These are phyloP conservation scores for Sistotremastrum niveocremeum DNA, from an alignment of 768 basidiomycete genomes.

Conservation along the genomic window DNA sequence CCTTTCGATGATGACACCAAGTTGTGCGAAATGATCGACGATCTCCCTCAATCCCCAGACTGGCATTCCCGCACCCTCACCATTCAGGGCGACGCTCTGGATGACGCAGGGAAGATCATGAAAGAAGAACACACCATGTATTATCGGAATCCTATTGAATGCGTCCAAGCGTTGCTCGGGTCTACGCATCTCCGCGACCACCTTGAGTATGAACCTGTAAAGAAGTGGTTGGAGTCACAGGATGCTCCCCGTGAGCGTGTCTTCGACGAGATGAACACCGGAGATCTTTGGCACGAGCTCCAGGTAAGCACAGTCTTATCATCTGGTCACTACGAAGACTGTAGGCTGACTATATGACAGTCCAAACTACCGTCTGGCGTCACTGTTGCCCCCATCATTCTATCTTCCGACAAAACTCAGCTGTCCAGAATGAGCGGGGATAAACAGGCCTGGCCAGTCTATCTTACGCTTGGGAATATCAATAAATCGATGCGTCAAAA, in stretches of 20 bases:
- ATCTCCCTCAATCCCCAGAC: no score
- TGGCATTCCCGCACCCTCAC: no score
- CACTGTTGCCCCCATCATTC: slow-evolving; percentile 10
- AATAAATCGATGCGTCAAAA: slow-evolving; percentile 9
- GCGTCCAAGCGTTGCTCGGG: slow-evolving; percentile 3
- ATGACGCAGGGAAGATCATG: no score
- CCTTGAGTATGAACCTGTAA: slow-evolving; percentile 1
- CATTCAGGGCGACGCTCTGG: no score
- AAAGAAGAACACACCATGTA: no score
- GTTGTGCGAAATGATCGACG: no score
- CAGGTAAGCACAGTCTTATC: slow-evolving; percentile 3
- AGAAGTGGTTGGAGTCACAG: no score
- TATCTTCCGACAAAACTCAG: slow-evolving; percentile 11
- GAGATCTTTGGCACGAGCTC: slow-evolving; percentile 4
- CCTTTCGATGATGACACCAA: no score
- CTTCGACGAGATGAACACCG: slow-evolving; percentile 7
- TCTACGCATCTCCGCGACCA: slow-evolving; percentile 3
- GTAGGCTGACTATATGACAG: background rate
- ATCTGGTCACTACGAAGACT: no score
- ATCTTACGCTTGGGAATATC: slow-evolving; percentile 17
- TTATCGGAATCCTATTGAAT: slow-evolving; percentile 4
- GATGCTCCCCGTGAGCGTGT: background rate
- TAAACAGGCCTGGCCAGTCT: slow-evolving; percentile 17
- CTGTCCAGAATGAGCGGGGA: slow-evolving; percentile 10
- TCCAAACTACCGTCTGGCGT: slow-evolving; percentile 3